Base-by-base conservation (phyloP, 352 stramenopile genomes). In the Phytophthora brassicae region DNA sequence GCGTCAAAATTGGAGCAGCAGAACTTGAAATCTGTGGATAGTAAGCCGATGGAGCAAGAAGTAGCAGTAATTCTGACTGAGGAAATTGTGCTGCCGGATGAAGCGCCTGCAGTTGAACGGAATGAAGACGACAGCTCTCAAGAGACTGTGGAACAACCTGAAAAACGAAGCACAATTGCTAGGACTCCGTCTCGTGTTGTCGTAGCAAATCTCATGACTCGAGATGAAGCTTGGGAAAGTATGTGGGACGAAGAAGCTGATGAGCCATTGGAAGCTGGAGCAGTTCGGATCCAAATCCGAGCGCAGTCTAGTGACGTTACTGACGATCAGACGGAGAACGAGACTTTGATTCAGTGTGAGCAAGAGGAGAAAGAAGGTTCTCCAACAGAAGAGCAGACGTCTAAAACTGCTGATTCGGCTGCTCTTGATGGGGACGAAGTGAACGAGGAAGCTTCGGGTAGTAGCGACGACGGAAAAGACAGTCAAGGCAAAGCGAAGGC, bases 151-250 rank as follows among this genome's bases (percentile, higher is more conserved):
- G 48, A 57, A 9, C 29, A 52, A 14, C 33, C 46, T 31, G 26
- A 31, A 2, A 35, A 55, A 49, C 24, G n/a, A 35, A 57, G 17
- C 17, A 24, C 35, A n/a, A 26, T 33, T 49, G 35, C 41, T 41
- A 56, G n/a, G 4, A 56, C 43, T 17, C 47, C 44, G 4, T 43
- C 48, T 26, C 22, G 53, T 4, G 59, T 72, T 1, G 56, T 62
- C 38, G 51, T 70, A 35, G 51, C 64, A 22, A 73, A 61, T 28
- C 49, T 66, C 4, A 75, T 89, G 47, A 91, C 81, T 33, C 68
- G 84, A 41, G 84, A 93, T 47, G 84, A 93, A 64, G 84, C 84
- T 0, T 91, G 79, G 52, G 84, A 93, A 31, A 93, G 84, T 36
- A 83, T 93, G 78, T 87, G 74, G 74, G 81, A 76, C 24, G 68